Evolutionary conservation across 2,329 filamentous ascomycete genomes (phyloP).

Genomic region (Rosellinia necatrix): DNA sequence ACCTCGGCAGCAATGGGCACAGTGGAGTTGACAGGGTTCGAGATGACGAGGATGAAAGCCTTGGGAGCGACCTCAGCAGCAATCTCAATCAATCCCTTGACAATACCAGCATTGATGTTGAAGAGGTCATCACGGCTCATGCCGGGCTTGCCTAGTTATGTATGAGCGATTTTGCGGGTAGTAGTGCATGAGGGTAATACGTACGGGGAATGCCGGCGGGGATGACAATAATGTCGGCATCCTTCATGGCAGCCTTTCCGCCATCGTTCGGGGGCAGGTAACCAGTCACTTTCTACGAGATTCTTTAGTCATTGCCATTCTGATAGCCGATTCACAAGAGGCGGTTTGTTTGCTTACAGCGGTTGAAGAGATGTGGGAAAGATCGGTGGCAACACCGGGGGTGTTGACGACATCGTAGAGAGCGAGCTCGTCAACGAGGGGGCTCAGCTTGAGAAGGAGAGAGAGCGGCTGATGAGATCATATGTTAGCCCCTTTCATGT

Average conservation of each 20-base stretch:
- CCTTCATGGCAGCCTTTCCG: slow-evolving; percentile 84
- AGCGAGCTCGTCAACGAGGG: slow-evolving; percentile 86
- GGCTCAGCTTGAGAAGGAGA: slow-evolving; percentile 89
- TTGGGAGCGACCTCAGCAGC: slow-evolving; percentile 88
- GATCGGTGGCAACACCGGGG: slow-evolving; percentile 91
- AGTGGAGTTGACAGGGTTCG: slow-evolving; percentile 99
- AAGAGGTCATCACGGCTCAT: slow-evolving; percentile 99
- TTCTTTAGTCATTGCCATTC: slow-evolving; percentile 37
- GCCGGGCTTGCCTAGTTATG: slow-evolving; percentile 82
- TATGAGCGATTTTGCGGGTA: slow-evolving; percentile 33
- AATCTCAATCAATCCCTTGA: slow-evolving; percentile 88
- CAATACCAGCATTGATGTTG: slow-evolving; percentile 99
- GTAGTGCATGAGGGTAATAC: slow-evolving; percentile 42
- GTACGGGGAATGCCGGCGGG: slow-evolving; percentile 96
- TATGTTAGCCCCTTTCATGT: slow-evolving; percentile 25
- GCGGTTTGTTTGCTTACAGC: slow-evolving; percentile 59
- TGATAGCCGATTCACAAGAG: not conserved
- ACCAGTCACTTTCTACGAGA: slow-evolving; percentile 75
- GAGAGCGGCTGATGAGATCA: slow-evolving; percentile 75
- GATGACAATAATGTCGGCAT: slow-evolving; percentile 95
- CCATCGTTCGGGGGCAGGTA: slow-evolving; percentile 87
- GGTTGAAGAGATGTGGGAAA: slow-evolving; percentile 93
- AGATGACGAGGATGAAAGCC: slow-evolving; percentile 95
- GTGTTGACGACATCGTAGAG: slow-evolving; percentile 99
- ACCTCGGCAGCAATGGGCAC: slow-evolving; percentile 97